Base-by-base conservation (phyloP, 2,329 filamentous ascomycete species). In the Neonectria faginata region DNA sequence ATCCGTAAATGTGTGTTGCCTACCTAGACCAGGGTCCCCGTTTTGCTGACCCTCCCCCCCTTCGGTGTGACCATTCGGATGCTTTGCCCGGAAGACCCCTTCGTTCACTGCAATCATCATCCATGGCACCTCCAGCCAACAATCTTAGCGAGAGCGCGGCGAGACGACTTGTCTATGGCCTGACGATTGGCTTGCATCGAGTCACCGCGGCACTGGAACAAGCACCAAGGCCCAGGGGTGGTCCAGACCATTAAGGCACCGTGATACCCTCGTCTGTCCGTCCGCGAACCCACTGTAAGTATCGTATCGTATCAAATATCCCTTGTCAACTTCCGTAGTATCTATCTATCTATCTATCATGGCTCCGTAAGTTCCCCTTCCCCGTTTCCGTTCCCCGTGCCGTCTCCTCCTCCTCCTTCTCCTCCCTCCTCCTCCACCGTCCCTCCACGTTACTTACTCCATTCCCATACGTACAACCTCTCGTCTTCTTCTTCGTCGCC, bases 61-160 rank as follows among this genome's bases (percentile, higher is more conserved):
- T 20, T 58, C 56, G 61, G 55, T 63, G 61, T 63, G 61, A 55
- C 61, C 61, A 63, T 63, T 63, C 61, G 61, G 61, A 59, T 36
- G 42, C 22, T 45, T 14, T 55, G 60, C 60, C 60, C 45, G 36
- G 22, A 18, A 16, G 29, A 14, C 47, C 14, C 14, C n/a, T 50
- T 48, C 16, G 53, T 36, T 53, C 59, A 57, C 52, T 33, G 25
- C 25, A 25, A 25, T 25, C 5, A 25, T 25, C 25, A 25, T 25
- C 25, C 25, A 25, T 25, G 25, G 25, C 25, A 25, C 25, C 25
- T 25, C 53, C 51, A 33, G 45, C 45, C 7, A 39, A 36, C 44
- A 33, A 29, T 51, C 18, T 42, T 27, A n/a, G 18, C 51, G 16
- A 29, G 29, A 56, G 44, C 20, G 12, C 22, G 20, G 22, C 45